Evolutionary conservation across 2,329 filamentous ascomycete genomes (phyloP), one percentile per base, ranked within the genome.

Genomic region (Trichophyton benhamiae): DNA sequence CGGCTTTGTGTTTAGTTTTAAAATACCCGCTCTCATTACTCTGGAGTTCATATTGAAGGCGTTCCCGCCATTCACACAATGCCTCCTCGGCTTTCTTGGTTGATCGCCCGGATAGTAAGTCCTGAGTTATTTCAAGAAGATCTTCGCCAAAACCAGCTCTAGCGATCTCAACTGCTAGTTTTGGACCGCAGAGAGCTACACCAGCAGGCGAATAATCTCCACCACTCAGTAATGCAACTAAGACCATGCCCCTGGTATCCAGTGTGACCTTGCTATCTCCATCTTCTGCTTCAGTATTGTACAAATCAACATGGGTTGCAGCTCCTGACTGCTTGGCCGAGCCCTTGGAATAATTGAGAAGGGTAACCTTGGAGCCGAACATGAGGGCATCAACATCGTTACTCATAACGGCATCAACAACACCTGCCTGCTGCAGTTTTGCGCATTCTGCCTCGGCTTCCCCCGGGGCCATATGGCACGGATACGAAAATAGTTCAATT

Each of bases 371-470:
- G 65, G 90, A 94, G 1, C 94, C 94, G 75, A 97, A 97, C 92
- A 97, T 97, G 68, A 97, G 83, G 1, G 92, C 94, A 71, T 99
- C 94, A 49, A 96, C 91, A 77, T 99, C 94, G 72, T 99, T 91
- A 72, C 89, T 96, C 67, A 99, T 79, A 1, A 97, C 94, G 0
- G 89, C 92, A 72, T 99, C 94, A 0, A 96, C 91, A 7, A 96
- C 78, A 0, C 90, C 91, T 53, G 86, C 82, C 63, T 82, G 80
- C 70, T 99, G 91, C 2, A 99, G 75, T 15, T 94, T 76, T 0
- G 94, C 94, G 66, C 94, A 99, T 75, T 99, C 94, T 1, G 94
- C 94, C 72, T 99, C 94, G 2, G 92, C 94, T 71, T 99, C 94
- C 8, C 94, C 94, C 0, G 92, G 94, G 4, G 94, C 94, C 68